Conservation (phyloP, 768 basidiomycete genomes). For the Pisolithus albus region DNA sequence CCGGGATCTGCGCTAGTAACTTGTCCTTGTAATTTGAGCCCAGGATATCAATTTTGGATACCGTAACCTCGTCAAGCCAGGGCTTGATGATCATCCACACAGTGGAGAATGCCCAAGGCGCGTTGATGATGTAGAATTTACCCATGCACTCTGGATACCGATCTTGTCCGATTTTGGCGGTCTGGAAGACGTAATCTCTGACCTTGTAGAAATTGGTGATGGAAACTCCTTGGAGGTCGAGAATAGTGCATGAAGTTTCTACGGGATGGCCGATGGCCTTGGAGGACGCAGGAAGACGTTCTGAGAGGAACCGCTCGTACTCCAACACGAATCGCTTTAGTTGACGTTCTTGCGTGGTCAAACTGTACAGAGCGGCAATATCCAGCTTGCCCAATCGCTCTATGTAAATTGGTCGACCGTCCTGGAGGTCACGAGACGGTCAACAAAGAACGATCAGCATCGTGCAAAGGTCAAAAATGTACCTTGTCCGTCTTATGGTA, state of each 20-base stretch:
- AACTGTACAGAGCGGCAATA: slow-evolving; percentile 69
- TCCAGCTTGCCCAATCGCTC: slow-evolving; percentile 90
- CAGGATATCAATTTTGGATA: slow-evolving; percentile 88
- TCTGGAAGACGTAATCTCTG: slow-evolving; percentile 81
- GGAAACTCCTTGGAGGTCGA: slow-evolving; percentile 73
- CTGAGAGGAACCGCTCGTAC: slow-evolving; percentile 82
- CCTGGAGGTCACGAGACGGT: slow-evolving; percentile 36
- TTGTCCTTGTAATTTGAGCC: slow-evolving; percentile 63
- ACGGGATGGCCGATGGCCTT: slow-evolving; percentile 72
- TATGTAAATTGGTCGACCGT: slow-evolving; percentile 93
- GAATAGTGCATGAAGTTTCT: slow-evolving; percentile 96
- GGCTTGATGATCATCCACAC: slow-evolving; percentile 88
- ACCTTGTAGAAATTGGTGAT: slow-evolving; percentile 82
- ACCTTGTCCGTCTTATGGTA: slow-evolving; percentile 97
- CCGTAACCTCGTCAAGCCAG: slow-evolving; percentile 94
- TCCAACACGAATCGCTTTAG: slow-evolving; percentile 84
- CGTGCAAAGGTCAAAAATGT: background rate
- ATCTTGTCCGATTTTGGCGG: slow-evolving; percentile 78
- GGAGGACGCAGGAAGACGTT: slow-evolving; percentile 79
- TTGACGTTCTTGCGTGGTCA: slow-evolving; percentile 83
- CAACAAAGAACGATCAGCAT: background rate
- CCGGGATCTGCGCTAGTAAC: slow-evolving; percentile 75
- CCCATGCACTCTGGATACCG: slow-evolving; percentile 94
- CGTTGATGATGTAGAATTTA: slow-evolving; percentile 98
- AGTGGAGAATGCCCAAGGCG: slow-evolving; percentile 85